Evolutionary conservation across 108 stramenopile species (phyloP), one percentile per base, ranked within the genome.

Genomic region (Bacterosira constricta): DNA sequence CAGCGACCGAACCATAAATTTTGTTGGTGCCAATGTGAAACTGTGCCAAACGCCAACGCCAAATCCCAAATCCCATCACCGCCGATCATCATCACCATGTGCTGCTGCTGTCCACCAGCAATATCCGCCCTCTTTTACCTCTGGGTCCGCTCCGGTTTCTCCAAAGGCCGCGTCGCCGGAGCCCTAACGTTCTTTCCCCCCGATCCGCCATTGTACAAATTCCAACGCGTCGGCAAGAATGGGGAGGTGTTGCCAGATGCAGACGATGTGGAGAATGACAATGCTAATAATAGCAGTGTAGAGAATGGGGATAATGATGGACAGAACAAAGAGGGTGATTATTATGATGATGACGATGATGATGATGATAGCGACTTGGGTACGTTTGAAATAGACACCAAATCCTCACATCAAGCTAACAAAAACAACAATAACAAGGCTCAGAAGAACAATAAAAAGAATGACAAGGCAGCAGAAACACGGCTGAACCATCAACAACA

Each of bases 131-230:
- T 94, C 15, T 94, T 94, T 61, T 91, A 89, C 53, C 78, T 94
- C 20, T 94, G 93, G 93, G 84, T 82, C n/a, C 82, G 86, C 63
- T 87, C 85, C 31, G 92, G 92, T 36, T 93, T 87, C 64, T 83
- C 81, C 57, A 89, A 90, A 50, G 84, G 88, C 6, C 80, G 81
- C 31, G 93, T 94, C 6, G 93, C 93, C n/a, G 89, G 93, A 2
- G 90, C 93, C 1, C 67, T 94, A 66, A 90, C 89, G 3, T 94
- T 94, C 66, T 94, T 94, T 52, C 93, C 93, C 37, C 93, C 93
- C n/a, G 89, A 91, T 65, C 93, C 93, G 13, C 80, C 93, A 21
- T 65, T 91, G 2, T 94, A 94, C 74, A 80, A 80, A 68, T 94
- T 94, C 56, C 77, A 87, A 70, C 83, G 92, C 15, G 53, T 70